Base-by-base conservation (phyloP, 1,284 basidiomycete species). In the Ganoderma lucidum region DNA sequence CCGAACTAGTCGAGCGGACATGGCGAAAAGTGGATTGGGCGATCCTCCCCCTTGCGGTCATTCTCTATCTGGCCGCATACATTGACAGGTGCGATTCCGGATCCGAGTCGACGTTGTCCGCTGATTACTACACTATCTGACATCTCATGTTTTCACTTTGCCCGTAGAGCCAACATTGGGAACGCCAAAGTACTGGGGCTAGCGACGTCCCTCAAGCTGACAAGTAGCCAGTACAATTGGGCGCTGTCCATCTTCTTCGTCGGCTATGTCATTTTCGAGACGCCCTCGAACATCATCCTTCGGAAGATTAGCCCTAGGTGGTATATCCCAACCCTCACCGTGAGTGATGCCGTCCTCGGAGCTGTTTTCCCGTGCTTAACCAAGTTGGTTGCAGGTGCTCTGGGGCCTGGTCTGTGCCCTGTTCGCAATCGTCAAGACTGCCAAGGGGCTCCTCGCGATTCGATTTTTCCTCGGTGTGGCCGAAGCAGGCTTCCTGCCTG, bases 211-310 rank as follows among this genome's bases (percentile, higher is more conserved):
- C 73, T 80, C 12, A 60, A 73, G 19, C 71, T 80, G 23, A 78
- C 76, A 2, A 66, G 68, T 42, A 80, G 85, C 8, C 86, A 84
- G 67, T 90, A 90, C 76, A 90, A 90, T 72, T 87, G 87, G 3
- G 82, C 86, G 2, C 78, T 91, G n/a, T 87, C 88, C 0, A 76
- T 91, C 17, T 90, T 89, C 80, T 90, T 93, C 75, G 83, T 89
- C 0, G 87, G 89, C 64, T 93, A 93, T 76, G 86, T 92, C 32
- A 72, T 88, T 17, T 91, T 92, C 73, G 92, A 93, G 78, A 87
- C 93, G 17, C 92, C 92, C 2, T 77, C 75, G 2, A 78, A 79
- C 55, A 76, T 79, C 65, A 66, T 79, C 37, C 67, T 79, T 17
- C 76, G 75, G 67, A 72, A 71, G 12, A 61, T 71, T 5, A 78